Evolutionary conservation across 106 monocot genomes (phyloP).

Genomic region (Dendrobium catenatum): DNA sequence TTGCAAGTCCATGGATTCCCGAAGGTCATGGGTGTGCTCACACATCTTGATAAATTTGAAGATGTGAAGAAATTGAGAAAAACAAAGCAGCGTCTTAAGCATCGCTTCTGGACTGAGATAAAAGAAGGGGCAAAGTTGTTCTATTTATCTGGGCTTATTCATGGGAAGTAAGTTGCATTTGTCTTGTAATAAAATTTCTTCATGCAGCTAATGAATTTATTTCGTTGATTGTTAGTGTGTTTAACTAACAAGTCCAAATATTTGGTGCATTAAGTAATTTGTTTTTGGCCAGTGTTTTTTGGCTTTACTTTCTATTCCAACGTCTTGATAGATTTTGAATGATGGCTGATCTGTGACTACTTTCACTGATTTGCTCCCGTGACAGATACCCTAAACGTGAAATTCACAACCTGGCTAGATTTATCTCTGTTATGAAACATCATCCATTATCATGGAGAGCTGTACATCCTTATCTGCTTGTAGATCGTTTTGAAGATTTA

Average conservation of each 20-base stretch:
- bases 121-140: conserved; percentile 83
- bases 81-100: conserved; percentile 89
- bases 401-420: conserved; percentile 91
- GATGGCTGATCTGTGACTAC: neutral
- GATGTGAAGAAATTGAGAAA: conserved; percentile 94
- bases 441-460: conserved; percentile 74
- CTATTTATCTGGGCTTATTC: conserved; percentile 90
- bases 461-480: conserved; percentile 87
- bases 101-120: conserved; percentile 97
- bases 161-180: conserved; percentile 71
- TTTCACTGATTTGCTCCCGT: neutral
- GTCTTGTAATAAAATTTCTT: neutral
- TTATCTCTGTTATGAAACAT: conserved; percentile 89
- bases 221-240: neutral
- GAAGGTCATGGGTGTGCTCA: conserved; percentile 93
- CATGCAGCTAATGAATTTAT: neutral
- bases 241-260: neutral
- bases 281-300: neutral
- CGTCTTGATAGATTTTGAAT: neutral
- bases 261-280: neutral
- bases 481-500: conserved; percentile 92
- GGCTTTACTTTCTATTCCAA: neutral
- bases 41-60: conserved; percentile 94
- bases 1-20: conserved; percentile 95
- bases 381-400: conserved; percentile 88